Evolutionary conservation across 2,329 filamentous ascomycete species (phyloP).

Genomic region (Cercospora citrullina): DNA sequence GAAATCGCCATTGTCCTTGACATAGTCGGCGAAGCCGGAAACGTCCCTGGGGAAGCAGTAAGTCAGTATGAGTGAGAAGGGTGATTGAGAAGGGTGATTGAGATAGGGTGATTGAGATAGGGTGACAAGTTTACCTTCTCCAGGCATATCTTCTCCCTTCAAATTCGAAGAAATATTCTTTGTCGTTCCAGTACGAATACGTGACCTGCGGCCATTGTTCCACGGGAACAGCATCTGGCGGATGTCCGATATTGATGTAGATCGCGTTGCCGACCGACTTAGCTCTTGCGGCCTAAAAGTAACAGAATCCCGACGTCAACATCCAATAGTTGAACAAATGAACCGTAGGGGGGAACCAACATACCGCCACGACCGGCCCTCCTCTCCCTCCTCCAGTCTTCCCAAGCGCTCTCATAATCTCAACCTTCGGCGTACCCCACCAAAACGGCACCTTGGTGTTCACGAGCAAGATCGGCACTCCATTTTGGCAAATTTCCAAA

Average conservation of each 20-base stretch:
- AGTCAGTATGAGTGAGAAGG: not conserved
- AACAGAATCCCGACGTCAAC: not conserved
- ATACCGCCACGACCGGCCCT: not conserved
- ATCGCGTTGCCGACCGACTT: slow-evolving; percentile 8
- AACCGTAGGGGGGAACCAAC: no score
- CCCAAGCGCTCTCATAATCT: slow-evolving; percentile 6
- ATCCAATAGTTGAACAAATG: no score
- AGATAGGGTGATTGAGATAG: no score
- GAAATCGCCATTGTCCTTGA: slow-evolving; percentile 5
- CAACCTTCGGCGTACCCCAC: slow-evolving; percentile 10
- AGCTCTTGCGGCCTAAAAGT: slow-evolving; percentile 1
- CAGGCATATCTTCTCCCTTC: slow-evolving; percentile 12
- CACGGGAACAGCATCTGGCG: not conserved
- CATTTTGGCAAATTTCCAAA: slow-evolving; percentile 15
- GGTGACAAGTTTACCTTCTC: slow-evolving; percentile 21
- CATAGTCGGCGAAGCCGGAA: slow-evolving; percentile 5
- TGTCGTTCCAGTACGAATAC: slow-evolving; percentile 6
- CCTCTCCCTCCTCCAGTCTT: not conserved
- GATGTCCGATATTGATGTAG: slow-evolving; percentile 17
- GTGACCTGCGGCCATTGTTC: slow-evolving; percentile 17
- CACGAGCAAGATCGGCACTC: slow-evolving; percentile 8
- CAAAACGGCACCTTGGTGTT: slow-evolving; percentile 8
- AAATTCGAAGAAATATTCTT: slow-evolving; percentile 9
- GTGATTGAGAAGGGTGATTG: no score
- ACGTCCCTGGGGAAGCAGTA: not conserved